Evolutionary conservation across 2,329 filamentous ascomycete genomes (phyloP), one percentile per base, ranked within the genome.

Genomic region (Tolypocladium inflatum): DNA sequence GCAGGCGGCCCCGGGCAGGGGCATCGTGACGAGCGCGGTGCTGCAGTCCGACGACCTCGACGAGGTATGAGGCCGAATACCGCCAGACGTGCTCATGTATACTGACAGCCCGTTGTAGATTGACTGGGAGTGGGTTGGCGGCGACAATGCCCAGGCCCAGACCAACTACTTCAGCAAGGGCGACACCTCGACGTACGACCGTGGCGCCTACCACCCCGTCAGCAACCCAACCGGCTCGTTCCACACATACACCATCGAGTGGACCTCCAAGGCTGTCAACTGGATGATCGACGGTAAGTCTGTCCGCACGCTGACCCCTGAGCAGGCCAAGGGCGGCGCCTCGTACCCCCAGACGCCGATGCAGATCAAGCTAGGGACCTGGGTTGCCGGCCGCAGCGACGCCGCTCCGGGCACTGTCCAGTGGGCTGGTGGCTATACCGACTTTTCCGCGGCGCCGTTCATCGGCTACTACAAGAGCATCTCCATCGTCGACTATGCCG

Each of bases 111-210:
- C 17, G 10, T 4, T n/a, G 30, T 7, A 52, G 79, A 94, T 97
- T 61, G 93, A 97, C 73, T 96, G 91, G 88, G 93, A 97, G 75
- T 96, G 90, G 88, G 80, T 97, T 59, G 94, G 90, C 54, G 84
- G 83, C 52, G 80, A 86, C 62, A 73, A 80, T 56, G 72, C 73
- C 19, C 77, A 90, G 64, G 89, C 90, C 4, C 90, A 95, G 72
- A 86, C 82, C 65, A 96, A 96, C 75, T 96, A 93, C 77, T 90
- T 89, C 74, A 83, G 85, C 76, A 88, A 90, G 78, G 88, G 88
- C 60, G 75, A 89, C 73, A 85, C 82, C 57, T 80, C 80, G n/a
- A 81, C 80, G 58, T 91, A 85, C 73, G 85, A 91, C 74, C 86
- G 88, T 61, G 87, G 83, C 68, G 78, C 78, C 57, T 86, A 82